phyloP scores from a whole-genome alignment of 2,329 filamentous ascomycete genomes.

The Alternaria sp. region DNA sequence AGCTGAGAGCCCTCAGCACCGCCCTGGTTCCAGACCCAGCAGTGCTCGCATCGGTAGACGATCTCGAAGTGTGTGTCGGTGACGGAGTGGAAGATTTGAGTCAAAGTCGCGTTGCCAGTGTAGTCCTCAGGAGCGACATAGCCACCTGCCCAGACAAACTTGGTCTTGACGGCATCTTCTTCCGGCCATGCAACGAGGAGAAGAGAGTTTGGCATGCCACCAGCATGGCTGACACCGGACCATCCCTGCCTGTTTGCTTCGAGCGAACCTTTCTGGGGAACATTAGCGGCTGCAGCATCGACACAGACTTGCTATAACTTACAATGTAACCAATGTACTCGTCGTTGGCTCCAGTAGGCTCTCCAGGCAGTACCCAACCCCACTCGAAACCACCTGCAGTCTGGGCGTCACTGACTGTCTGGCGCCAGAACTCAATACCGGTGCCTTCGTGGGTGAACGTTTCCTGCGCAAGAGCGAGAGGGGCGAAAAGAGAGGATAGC shows the following conservation, averaged over 20 bases:
- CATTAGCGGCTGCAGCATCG: conserved; percentile 13
- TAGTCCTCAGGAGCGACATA: conserved; percentile 67
- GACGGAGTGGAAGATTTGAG: conserved; percentile 64
- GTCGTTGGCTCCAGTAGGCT: conserved; percentile 28
- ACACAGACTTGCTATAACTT: neutral
- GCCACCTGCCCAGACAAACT: conserved; percentile 52
- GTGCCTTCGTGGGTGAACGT: conserved; percentile 39
- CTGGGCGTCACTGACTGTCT: conserved; percentile 29
- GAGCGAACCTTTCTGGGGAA: conserved; percentile 36
- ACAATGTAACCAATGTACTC: conserved; percentile 50
- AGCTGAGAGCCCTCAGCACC: conserved; percentile 49
- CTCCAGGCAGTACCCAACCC: conserved; percentile 42
- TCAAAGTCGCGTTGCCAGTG: conserved; percentile 66
- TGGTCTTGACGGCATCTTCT: conserved; percentile 35
- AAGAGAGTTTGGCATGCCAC: conserved; percentile 45
- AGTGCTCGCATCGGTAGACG: conserved; percentile 68
- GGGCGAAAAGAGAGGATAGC: conserved; percentile 43
- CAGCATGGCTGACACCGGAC: conserved; percentile 46
- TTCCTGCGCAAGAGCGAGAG: conserved; percentile 38
- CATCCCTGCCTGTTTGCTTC: conserved; percentile 39
- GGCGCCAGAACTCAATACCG: conserved; percentile 42
- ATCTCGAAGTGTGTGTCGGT: conserved; percentile 66
- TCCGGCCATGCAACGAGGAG: conserved; percentile 44
- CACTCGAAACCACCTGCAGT: conserved; percentile 45
- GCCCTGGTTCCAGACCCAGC: conserved; percentile 53